Percentiles rank a stretch among this genome's conserved stretches.
Evolutionary conservation across 768 basidiomycete species (phyloP).

Genomic region (Lactarius psammicola): DNA sequence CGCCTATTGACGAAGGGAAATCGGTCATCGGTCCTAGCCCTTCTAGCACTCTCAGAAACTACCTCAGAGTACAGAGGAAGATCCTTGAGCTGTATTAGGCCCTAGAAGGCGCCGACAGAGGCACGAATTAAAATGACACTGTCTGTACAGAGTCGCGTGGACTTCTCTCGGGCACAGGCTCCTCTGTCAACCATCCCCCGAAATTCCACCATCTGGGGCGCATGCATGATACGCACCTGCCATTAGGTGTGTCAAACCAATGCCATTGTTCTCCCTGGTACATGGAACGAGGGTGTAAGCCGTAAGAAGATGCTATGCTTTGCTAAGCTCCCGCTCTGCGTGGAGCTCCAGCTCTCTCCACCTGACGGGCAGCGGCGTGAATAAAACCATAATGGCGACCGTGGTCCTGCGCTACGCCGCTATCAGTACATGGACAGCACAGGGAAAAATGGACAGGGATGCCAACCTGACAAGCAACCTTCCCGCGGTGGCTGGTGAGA

Average conservation of each 20-base stretch:
- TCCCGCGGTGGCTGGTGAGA: too few species aligned
- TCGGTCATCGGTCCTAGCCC: too few species aligned
- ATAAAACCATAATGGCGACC: slow-evolving; percentile 64
- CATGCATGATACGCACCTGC: slow-evolving; percentile 53
- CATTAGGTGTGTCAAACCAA: slow-evolving; percentile 62
- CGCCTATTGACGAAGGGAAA: too few species aligned
- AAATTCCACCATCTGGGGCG: background rate
- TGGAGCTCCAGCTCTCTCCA: slow-evolving; percentile 90
- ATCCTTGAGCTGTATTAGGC: too few species aligned
- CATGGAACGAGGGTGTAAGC: slow-evolving; percentile 91
- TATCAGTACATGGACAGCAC: background rate
- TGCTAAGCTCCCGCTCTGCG: slow-evolving; percentile 83
- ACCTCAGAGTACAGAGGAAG: too few species aligned
- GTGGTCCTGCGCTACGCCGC: slow-evolving; percentile 79
- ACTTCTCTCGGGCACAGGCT: slow-evolving; percentile 49
- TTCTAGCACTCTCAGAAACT: too few species aligned
- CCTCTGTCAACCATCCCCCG: background rate
- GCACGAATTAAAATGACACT: too few species aligned
- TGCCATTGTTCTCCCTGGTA: slow-evolving; percentile 50
- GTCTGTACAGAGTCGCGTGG: too few species aligned
- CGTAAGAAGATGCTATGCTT: slow-evolving; percentile 74
- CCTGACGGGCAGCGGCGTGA: slow-evolving; percentile 82
- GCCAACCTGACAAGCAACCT: too few species aligned
- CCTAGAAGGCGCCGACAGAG: too few species aligned
- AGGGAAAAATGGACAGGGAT: too few species aligned